Percentiles rank a stretch among this genome's conserved stretches.
Evolutionary conservation across 805 yeast species (phyloP).

Genomic region (Zygosaccharomyces pseudorouxii): DNA sequence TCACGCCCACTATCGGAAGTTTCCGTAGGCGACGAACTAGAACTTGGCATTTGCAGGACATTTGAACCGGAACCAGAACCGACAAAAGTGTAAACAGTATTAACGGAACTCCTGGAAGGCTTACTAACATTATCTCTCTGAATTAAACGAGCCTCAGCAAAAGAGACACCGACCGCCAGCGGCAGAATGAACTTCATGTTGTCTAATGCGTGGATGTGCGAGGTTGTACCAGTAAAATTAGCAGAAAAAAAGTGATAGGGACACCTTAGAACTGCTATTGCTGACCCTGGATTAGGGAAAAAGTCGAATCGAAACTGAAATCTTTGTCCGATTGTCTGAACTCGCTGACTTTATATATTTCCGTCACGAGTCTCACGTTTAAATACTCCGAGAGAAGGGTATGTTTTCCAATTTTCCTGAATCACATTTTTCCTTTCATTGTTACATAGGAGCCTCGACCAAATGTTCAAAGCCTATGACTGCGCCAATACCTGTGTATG

Average conservation of each 20-base stretch:
- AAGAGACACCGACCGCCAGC: constrained; percentile 2
- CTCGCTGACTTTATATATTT: neutral
- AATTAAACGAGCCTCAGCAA: neutral
- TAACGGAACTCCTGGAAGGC: neutral
- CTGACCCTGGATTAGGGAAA: neutral
- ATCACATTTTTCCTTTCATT: neutral
- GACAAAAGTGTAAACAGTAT: constrained; percentile 12
- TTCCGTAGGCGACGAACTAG: constrained; percentile 4
- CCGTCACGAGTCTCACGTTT: neutral
- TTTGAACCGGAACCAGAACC: constrained; percentile 12
- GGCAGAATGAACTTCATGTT: constrained; percentile 1
- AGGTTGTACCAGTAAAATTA: neutral
- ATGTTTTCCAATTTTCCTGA: neutral
- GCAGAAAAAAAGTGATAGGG: neutral
- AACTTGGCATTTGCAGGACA: constrained; percentile 12
- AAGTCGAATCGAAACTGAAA: neutral
- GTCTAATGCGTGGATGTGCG: neutral
- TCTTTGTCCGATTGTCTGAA: neutral
- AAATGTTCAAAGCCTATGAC: constrained; percentile 2
- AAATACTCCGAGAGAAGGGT: neutral
- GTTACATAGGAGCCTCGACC: neutral
- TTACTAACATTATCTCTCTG: neutral
- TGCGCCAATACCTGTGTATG: constrained; percentile 3
- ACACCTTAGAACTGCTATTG: neutral
- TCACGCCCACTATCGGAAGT: constrained; percentile 10